These are phyloP conservation scores for Fusarium tuaranense DNA, from an alignment of 2,329 filamentous ascomycete species.

Conservation along the genomic window DNA sequence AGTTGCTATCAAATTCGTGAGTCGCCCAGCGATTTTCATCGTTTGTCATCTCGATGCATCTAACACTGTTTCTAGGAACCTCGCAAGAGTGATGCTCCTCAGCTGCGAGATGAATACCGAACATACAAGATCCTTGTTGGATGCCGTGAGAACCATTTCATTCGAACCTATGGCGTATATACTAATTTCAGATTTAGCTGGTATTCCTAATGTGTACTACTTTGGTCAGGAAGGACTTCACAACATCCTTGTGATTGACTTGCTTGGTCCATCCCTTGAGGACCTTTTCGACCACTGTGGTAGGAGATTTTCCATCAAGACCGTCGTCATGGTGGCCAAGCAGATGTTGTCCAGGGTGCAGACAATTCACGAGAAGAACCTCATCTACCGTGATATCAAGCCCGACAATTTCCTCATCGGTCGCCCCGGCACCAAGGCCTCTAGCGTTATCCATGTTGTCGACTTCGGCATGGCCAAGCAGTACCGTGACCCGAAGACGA, in stretches of 20 bases:
- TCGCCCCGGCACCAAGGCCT: constrained; percentile 89
- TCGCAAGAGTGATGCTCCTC: constrained; percentile 97
- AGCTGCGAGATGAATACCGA: constrained; percentile 97
- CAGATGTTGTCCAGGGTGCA: constrained; percentile 97
- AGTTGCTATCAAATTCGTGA: constrained; percentile 98
- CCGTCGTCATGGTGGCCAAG: constrained; percentile 98
- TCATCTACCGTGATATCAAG: constrained; percentile 99
- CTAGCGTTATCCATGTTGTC: constrained; percentile 98
- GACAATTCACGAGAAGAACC: constrained; percentile 97
- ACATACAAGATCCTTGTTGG: constrained; percentile 99
- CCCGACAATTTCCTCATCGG: constrained; percentile 99
- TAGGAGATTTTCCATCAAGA: constrained; percentile 94
- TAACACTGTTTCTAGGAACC: constrained; percentile 77
- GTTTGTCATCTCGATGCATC: neutral
- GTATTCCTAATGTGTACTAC: constrained; percentile 99
- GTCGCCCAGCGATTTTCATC: constrained; percentile 46
- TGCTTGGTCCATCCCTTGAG: constrained; percentile 93
- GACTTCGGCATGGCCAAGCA: constrained; percentile 99
- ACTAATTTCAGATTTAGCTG: constrained; percentile 68
- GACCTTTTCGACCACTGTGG: constrained; percentile 98
- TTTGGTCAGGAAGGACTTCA: constrained; percentile 98
- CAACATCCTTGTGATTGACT: constrained; percentile 98
- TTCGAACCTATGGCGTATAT: constrained; percentile 45
- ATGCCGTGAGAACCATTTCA: constrained; percentile 79
- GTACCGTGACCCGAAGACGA: constrained; percentile 98